Evolutionary conservation across 179 eudicot species (phyloP), one percentile per base, ranked within the genome.

Genomic region (Corrigiola litoralis): DNA sequence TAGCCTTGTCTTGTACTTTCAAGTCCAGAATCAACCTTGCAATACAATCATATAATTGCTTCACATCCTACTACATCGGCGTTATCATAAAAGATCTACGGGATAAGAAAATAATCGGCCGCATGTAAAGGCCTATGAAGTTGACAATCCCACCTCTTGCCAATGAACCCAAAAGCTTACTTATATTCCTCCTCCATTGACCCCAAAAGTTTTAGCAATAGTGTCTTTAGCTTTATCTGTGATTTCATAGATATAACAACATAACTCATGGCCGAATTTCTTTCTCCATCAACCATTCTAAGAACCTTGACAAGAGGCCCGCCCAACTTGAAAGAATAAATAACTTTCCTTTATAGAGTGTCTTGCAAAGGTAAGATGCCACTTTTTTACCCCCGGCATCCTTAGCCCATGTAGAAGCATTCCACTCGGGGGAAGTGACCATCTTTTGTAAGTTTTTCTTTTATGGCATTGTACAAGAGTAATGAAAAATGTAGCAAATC

Each of bases 51-150:
- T 31, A 44, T 10, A 66, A 55, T 11, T 62, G 62, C 59, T 18
- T 28, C 65, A 49, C 23, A 48, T 3, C 44, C 14, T 28, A 37
- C 28, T 25, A 59, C 8, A 0, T 47, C 13, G 1, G 28, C 2
- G 16, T 48, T 68, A 14, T 17, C 38, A 59, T 34, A 58, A 28
- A 34, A 37, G 0, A 37, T 8, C 6, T 36, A 24, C 1, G 52
- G 60, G 16, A 58, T 68, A 8, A 49, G 29, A 21, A 25, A 60
- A 20, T 38, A 60, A 21, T 21, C 42, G 0, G 18, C 42, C 0
- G 50, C 60, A 69, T 58, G 66, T 23, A 68, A 48, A 25, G 66
- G 65, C 1, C 5, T 40, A 49, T 58, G 72, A 28, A 68, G 25
- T 38, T 58, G 66, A 14, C 51, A 28, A 36, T 58, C 50, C 59